phyloP scores from a whole-genome alignment of 345 rosid genomes.

The Hibiscus trionum region DNA sequence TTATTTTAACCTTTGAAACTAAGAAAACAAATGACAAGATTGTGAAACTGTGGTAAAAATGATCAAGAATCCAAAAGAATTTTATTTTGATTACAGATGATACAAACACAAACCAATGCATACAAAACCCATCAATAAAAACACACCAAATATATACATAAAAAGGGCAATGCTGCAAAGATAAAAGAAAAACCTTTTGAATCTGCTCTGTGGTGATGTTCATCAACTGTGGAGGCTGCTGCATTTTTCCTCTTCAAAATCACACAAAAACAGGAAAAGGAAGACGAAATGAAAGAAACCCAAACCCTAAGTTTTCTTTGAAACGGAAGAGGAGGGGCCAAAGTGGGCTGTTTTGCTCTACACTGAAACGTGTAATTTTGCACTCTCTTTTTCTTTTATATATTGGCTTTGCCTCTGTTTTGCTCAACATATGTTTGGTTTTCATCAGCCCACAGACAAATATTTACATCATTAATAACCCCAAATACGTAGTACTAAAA shows the following conservation, averaged over 20 bases:
- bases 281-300: background rate
- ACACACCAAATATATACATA: background rate
- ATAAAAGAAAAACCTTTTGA: slow-evolving; percentile 30
- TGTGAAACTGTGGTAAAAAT: background rate
- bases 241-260: slow-evolving; percentile 22
- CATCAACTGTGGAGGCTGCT: slow-evolving; percentile 34
- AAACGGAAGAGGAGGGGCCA: background rate
- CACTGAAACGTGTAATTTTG: slow-evolving; percentile 5
- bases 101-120: slow-evolving; percentile 1
- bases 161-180: background rate
- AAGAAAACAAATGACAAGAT: background rate
- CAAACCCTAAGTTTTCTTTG: slow-evolving; percentile 2
- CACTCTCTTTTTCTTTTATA: background rate
- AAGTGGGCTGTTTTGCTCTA: background rate
- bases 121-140: slow-evolving; percentile 9
- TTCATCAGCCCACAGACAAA: background rate
- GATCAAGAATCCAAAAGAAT: background rate
- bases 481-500: background rate
- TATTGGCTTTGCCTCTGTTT: background rate
- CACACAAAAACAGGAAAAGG: background rate
- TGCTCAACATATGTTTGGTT: background rate
- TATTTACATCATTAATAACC: background rate
- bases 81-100: background rate
- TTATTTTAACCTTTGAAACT: background rate
- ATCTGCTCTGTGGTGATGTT: slow-evolving; percentile 50